Percentiles rank a stretch among this genome's conserved stretches.
Evolutionary conservation across 768 basidiomycete genomes (phyloP).

Genomic region (Auriscalpium vulgare): DNA sequence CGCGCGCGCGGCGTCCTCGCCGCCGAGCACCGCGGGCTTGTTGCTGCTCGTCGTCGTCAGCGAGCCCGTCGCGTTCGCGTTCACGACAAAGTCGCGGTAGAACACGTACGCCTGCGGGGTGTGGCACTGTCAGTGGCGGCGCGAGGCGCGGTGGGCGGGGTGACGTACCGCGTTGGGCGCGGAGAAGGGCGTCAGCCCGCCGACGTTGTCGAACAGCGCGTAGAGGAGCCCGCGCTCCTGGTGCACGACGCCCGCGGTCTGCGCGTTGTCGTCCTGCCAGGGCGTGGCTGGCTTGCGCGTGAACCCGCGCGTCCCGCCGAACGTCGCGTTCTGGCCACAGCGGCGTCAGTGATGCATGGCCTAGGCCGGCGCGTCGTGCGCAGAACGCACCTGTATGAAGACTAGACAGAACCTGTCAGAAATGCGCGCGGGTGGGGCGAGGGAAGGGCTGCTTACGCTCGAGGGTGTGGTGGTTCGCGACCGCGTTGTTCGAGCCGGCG

Average conservation of each 20-base stretch:
- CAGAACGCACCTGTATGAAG: slow-evolving; percentile 4
- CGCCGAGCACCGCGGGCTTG: slow-evolving; percentile 33
- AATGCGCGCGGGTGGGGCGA: not conserved
- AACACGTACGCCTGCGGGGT: slow-evolving; percentile 47
- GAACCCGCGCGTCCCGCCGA: slow-evolving; percentile 72
- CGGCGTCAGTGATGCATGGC: not conserved
- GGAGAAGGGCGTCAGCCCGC: slow-evolving; percentile 31
- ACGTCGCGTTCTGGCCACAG: slow-evolving; percentile 57
- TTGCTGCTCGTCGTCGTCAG: slow-evolving; percentile 29
- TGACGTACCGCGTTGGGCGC: slow-evolving; percentile 41
- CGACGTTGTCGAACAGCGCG: slow-evolving; percentile 28
- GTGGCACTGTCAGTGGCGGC: not conserved
- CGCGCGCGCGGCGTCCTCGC: slow-evolving; percentile 39
- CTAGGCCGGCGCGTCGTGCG: not conserved
- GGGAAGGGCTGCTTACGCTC: not conserved
- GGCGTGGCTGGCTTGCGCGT: slow-evolving; percentile 59
- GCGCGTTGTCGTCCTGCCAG: slow-evolving; percentile 52
- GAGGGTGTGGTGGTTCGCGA: slow-evolving; percentile 8
- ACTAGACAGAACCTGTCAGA: not conserved
- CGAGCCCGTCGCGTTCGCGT: slow-evolving; percentile 50
- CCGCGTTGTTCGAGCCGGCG: slow-evolving; percentile 7
- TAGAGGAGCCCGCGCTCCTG: slow-evolving; percentile 61
- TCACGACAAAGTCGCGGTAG: slow-evolving; percentile 60
- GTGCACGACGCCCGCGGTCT: slow-evolving; percentile 61
- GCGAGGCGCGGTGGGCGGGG: slow-evolving; percentile 24